Conservation (phyloP, 2,329 filamentous ascomycete genomes). For the Blastomyces gilchristii region DNA sequence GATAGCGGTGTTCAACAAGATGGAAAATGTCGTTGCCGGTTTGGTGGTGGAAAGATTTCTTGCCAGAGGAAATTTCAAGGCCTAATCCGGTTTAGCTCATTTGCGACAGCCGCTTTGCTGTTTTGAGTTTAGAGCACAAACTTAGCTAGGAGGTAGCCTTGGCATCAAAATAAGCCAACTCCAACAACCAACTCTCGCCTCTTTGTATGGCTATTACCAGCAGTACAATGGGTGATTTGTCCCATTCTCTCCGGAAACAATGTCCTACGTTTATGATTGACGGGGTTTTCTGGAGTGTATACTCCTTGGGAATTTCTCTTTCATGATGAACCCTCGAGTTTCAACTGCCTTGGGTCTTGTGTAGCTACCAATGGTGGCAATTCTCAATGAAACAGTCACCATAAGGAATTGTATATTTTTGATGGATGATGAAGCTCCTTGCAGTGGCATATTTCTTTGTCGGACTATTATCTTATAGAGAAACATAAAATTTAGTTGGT, state of each 20-base stretch:
- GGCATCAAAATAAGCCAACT: too few species aligned
- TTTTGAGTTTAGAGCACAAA: constrained; percentile 3
- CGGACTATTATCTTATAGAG: neutral
- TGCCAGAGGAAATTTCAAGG: constrained; percentile 10
- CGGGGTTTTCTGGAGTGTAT: neutral
- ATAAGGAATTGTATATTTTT: neutral
- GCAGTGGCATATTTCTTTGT: neutral
- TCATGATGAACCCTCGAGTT: neutral
- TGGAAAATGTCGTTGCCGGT: neutral
- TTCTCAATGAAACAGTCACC: neutral
- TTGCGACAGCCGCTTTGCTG: neutral
- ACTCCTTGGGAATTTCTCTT: neutral
- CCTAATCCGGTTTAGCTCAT: constrained; percentile 11
- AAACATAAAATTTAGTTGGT: neutral
- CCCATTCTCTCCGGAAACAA: neutral
- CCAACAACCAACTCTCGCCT: too few species aligned
- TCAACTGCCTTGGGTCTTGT: neutral
- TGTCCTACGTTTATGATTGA: neutral
- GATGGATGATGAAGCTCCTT: neutral
- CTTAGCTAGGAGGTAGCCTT: too few species aligned
- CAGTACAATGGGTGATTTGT: neutral
- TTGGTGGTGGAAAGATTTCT: neutral
- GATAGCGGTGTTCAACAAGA: neutral
- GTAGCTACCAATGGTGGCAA: neutral
- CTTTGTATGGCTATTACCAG: too few species aligned